These are phyloP conservation scores for Vitis vinifera DNA, from an alignment of 164 flowering plant species.

Conservation along the genomic window ASM3070453v1 NC_081805.1:27669501-27670000, in stretches of 20 bases:
- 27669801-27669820: constrained; percentile 42
- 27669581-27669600: not conserved
- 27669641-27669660: not conserved
- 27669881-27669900: constrained; percentile 1
- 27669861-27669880: constrained; percentile 2
- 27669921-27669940: not conserved
- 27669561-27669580: too few species aligned
- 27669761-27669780: constrained; percentile 31
- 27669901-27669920: not conserved
- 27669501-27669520: too few species aligned
- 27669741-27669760: constrained; percentile 36
- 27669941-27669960: constrained; percentile 83
- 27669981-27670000: constrained; percentile 99
- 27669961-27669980: constrained; percentile 98
- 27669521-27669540: too few species aligned
- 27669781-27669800: constrained; percentile 8
- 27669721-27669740: constrained; percentile 24
- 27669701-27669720: constrained; percentile 24
- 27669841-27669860: constrained; percentile 58
- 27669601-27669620: not conserved
- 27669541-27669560: too few species aligned
- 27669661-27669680: constrained; percentile 33
- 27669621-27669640: not conserved
- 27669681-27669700: constrained; percentile 40
- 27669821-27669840: constrained; percentile 84